phyloP scores from a whole-genome alignment of 768 basidiomycete species.

The Lactarius sp. region DNA sequence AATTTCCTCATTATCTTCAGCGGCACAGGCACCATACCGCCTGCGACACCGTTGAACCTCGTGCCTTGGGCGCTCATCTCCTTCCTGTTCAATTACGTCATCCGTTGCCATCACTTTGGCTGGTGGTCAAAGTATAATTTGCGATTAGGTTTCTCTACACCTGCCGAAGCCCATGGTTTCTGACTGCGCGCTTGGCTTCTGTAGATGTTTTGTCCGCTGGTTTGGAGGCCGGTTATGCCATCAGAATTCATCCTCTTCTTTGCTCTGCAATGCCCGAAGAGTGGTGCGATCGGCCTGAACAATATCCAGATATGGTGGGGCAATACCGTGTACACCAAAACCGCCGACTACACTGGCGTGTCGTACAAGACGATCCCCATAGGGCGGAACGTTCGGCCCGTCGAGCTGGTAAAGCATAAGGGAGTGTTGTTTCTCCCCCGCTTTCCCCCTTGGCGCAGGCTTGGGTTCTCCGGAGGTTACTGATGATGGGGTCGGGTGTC shows the following conservation, averaged over 20 bases:
- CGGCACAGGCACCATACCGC: slow-evolving; percentile 40
- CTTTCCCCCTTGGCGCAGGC: too few relatives aligned
- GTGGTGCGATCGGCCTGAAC: slow-evolving; percentile 52
- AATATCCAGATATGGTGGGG: slow-evolving; percentile 67
- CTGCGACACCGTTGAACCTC: slow-evolving; percentile 40
- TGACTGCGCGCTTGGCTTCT: slow-evolving; percentile 28
- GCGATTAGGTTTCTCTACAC: slow-evolving; percentile 8
- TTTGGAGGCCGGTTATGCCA: slow-evolving; percentile 60
- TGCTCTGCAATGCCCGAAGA: slow-evolving; percentile 53
- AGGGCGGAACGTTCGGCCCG: slow-evolving; percentile 20
- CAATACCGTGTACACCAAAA: slow-evolving; percentile 40
- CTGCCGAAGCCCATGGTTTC: not conserved
- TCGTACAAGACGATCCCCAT: slow-evolving; percentile 15
- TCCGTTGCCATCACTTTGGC: slow-evolving; percentile 35
- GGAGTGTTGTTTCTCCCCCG: too few relatives aligned
- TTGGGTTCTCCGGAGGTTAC: too few relatives aligned
- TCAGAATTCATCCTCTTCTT: slow-evolving; percentile 58
- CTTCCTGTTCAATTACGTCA: slow-evolving; percentile 37
- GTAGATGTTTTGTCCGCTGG: slow-evolving; percentile 64
- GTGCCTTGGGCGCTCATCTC: slow-evolving; percentile 36
- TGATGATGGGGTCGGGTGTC: too few relatives aligned
- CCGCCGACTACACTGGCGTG: slow-evolving; percentile 29
- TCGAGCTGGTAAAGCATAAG: slow-evolving; percentile 5
- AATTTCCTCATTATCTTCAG: slow-evolving; percentile 46
- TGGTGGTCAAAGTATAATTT: slow-evolving; percentile 40